Percentiles rank a stretch among this genome's conserved stretches.
phyloP scores from a whole-genome alignment of 768 basidiomycete species.

The Auricularia cornea region DNA sequence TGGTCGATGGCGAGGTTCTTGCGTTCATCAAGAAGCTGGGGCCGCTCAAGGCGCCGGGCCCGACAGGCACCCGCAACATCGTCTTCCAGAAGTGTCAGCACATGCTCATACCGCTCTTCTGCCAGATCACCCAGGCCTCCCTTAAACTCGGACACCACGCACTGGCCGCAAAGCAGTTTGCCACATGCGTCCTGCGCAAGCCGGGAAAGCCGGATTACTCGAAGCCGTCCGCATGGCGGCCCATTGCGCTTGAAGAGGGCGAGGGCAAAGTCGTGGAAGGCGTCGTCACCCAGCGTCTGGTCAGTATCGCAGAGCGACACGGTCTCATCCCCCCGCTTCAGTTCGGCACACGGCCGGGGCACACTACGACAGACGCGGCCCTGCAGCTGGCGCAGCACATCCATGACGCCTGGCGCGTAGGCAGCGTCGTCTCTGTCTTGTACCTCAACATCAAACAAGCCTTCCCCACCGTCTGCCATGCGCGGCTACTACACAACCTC shows the following conservation, averaged over 20 bases:
- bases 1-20: not conserved
- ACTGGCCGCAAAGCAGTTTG: too few species aligned
- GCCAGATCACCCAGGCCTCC: too few species aligned
- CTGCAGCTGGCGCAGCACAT: not conserved
- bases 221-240: constrained; percentile 25
- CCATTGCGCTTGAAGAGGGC: constrained; percentile 29
- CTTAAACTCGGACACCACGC: too few species aligned
- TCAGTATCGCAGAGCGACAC: constrained; percentile 20
- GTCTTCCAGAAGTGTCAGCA: not conserved
- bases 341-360: constrained; percentile 32
- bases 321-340: constrained; percentile 28
- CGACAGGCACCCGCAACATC: constrained; percentile 1
- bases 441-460: constrained; percentile 38
- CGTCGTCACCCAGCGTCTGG: constrained; percentile 17
- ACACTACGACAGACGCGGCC: constrained; percentile 31
- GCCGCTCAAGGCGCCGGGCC: constrained; percentile 17
- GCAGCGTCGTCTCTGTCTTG: constrained; percentile 26
- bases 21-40: constrained; percentile 7
- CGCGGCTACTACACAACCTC: too few species aligned
- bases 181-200: too few species aligned
- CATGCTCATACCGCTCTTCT: too few species aligned
- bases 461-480: too few species aligned
- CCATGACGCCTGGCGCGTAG: constrained; percentile 19
- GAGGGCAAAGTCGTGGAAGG: constrained; percentile 22
- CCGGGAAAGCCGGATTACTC: constrained; percentile 28